Evolutionary conservation across 192 early-diverging fungal genomes (phyloP), one percentile per base, ranked within the genome.

Genomic region (Coemansia sp.): DNA sequence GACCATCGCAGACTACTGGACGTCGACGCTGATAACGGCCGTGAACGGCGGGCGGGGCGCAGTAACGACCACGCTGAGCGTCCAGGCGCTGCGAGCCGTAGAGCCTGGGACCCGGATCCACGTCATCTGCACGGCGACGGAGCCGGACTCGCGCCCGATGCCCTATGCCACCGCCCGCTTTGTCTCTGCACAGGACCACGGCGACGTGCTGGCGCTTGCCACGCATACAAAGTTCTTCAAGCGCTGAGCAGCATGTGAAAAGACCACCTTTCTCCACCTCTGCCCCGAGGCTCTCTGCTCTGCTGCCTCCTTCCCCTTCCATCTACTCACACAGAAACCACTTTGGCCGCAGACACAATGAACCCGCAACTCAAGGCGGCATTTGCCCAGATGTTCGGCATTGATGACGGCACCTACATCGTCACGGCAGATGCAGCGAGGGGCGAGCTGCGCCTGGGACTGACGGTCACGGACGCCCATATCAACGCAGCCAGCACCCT

Each of bases 181-280:
- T 44, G 67, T 47, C 14, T 23, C 20, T 2, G 45, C 67, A 8
- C 18, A 11, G 4, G 45, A 71, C 25, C 31, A 34, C 11, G 25
- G 16, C 3, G 20, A 38, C 14, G 48, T 60, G 10, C 51, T 60
- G 27, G 60, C 67, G 4, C 25, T 54, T 5, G 67, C 48, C 0
- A 46, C 56, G 8, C 67, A 70, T 22, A 63, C 60, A 41, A 70
- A 70, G 43, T 60, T 51, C 26, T 66, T 66, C 25, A 63, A 55
- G 28, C 26, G 7, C n/a, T 29, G 26, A 14, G 13, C 7, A 28
- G 27, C 41, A 44, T 44, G 41, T 44, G 41, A 44, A 44, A 42
- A n/a, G n/a, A n/a, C n/a, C n/a, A n/a, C n/a, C n/a, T n/a, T n/a
- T n/a, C n/a, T n/a, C n/a, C n/a, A n/a, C n/a, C n/a, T n/a, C n/a